Evolutionary conservation across 306 rosid species (phyloP), one percentile per base, ranked within the genome.

Genomic region (Quercus aquifolioides): DNA sequence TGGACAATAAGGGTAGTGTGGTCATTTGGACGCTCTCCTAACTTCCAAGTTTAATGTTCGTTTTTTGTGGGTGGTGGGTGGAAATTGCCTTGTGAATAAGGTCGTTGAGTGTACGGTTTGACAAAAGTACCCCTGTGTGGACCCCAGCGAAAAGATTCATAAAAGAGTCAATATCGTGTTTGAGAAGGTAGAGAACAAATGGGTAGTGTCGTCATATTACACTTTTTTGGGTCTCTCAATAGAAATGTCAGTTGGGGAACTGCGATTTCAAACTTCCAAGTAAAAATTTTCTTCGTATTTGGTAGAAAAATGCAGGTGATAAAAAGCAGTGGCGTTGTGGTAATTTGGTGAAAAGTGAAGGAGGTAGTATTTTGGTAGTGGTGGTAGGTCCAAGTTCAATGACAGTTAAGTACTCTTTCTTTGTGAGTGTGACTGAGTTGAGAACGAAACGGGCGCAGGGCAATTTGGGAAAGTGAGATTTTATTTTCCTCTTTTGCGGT

Each of bases 111-210:
- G 55, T 1, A 3, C 1, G 58, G 41, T 81, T 28, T 38, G 83
- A 80, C 86, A 4, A 28, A 73, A 51, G 26, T 76, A 62, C 43
- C 87, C 90, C 73, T 30, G 0, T 12, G 69, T 51, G 13, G 79
- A 67, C 58, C 75, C 73, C 35, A 15, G 18, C 6, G 5, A 2
- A 35, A 8, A 10, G 4, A 19, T 10, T 63, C 3, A 4, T 6
- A 33, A 33, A 1, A 78, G 41, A 55, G 83, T 76, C 85, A 74
- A 70, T 80, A 13, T 74, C 81, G 69, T 80, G 79, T 74, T 74
- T 10, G 67, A 38, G 80, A 80, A 49, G 81, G 15, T 23, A 15
- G 69, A 13, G 73, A 21, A 54, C 59, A 43, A 38, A 18, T 25
- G 69, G 14, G 74, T 9, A 77, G 26, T 38, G 46, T 17, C 43